Percentiles rank a stretch among this genome's conserved stretches.
Conservation (phyloP, 1,284 basidiomycete genomes). For the Heterobasidion occidentale region DNA sequence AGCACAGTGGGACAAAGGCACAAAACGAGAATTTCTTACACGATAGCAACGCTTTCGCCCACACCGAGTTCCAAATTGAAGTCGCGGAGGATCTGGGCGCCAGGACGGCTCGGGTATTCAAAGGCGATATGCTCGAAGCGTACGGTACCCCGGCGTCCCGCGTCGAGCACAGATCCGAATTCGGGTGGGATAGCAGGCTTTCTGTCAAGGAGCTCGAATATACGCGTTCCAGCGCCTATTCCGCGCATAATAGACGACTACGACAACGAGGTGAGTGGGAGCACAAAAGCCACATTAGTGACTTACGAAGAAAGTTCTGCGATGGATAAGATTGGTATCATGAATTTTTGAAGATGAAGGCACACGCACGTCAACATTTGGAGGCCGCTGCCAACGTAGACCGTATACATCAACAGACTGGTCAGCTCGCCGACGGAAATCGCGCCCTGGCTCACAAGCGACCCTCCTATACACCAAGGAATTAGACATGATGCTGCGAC, state of each 20-base stretch:
- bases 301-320: constrained; percentile 33
- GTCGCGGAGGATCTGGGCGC: constrained; percentile 71
- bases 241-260: constrained; percentile 84
- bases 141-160: constrained; percentile 55
- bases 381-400: constrained; percentile 78
- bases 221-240: constrained; percentile 86
- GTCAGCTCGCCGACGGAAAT: constrained; percentile 92
- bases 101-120: constrained; percentile 80
- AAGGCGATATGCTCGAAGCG: constrained; percentile 79
- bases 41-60: constrained; percentile 87
- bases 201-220: constrained; percentile 90
- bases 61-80: constrained; percentile 73
- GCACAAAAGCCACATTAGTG: background rate
- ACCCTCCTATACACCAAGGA: constrained; percentile 53
- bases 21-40: constrained; percentile 45
- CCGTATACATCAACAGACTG: constrained; percentile 88
- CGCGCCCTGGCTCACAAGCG: constrained; percentile 78
- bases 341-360: constrained; percentile 2
- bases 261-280: background rate
- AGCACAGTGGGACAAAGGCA: background rate
- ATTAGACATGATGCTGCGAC: background rate
- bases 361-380: constrained; percentile 69
- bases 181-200: constrained; percentile 62
- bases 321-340: constrained; percentile 4
- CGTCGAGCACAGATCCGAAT: constrained; percentile 48